Evolutionary conservation across 306 rosid species (phyloP), one percentile per base, ranked within the genome.

Genomic region (Astragalus glycyphyllos): DNA sequence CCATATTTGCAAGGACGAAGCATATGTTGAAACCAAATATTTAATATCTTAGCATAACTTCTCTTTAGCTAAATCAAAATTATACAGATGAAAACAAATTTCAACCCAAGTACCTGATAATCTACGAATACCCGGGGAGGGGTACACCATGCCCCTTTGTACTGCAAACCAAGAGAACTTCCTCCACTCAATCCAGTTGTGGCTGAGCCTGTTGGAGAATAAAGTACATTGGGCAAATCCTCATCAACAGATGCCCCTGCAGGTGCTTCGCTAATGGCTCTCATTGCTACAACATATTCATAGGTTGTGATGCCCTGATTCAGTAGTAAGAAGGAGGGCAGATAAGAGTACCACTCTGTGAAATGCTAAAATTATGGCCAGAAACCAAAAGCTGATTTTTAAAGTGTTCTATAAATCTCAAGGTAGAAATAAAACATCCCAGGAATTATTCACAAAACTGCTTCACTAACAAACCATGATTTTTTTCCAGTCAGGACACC

Each of bases 111-210:
- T 82, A 93, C 98, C 97, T 93, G 96, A 86, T 90, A 87, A 81
- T 93, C 98, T 69, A 93, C 90, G 38, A 93, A 93, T 58, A 93
- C 96, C 76, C 98, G 81, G 10, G 98, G 97, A 72, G 97, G 98
- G 57, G 98, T 93, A 80, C 98, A 93, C 96, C 96, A 90, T n/a
- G 94, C 92, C 60, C 94, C 97, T 85, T 90, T 93, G 83, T 90
- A 87, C 46, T 83, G 97, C 81, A 90, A 83, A 45, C 98, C 92
- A 62, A 90, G 81, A 71, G 97, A 93, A 83, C 98, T 93, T 77
- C 97, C 98, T 51, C 94, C 98, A 73, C 98, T 93, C 90, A 93
- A 69, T 73, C 96, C 98, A 72, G 98, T 93, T 37, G 98, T 89
- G 53, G 97, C 89, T 73, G 98, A 93, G 59, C 94, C 92, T 2